A percentile compares a stretch with the other conserved stretches of the same genome.
phyloP scores from a whole-genome alignment of 23 red algal species.

The Gracilariopsis chorda region DNA sequence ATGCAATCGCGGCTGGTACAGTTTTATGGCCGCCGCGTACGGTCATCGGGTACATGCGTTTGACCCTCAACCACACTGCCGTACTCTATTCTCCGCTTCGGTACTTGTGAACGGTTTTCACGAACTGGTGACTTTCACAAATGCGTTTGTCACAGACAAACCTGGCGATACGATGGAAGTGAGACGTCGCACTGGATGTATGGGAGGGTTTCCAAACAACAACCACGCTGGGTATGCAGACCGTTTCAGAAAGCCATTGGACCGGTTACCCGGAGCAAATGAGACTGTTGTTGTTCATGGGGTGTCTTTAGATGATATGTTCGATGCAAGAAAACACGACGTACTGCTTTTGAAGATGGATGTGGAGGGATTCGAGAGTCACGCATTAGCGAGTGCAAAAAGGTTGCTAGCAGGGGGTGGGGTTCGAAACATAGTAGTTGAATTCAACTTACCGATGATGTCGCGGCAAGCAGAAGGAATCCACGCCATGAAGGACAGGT shows the following conservation, averaged over 20 bases:
- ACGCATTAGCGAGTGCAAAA: background rate
- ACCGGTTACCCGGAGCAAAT: background rate
- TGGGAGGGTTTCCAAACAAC: constrained; percentile 15
- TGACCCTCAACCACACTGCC: constrained; percentile 25
- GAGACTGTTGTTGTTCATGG: background rate
- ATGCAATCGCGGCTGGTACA: constrained; percentile 19
- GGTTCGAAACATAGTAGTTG: constrained; percentile 4
- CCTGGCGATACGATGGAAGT: background rate
- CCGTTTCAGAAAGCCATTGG: background rate
- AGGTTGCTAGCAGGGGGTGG: background rate
- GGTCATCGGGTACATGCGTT: constrained; percentile 7
- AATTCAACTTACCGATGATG: constrained; percentile 39
- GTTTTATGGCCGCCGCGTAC: constrained; percentile 14
- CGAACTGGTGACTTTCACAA: background rate
- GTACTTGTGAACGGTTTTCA: constrained; percentile 17
- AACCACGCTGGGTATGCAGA: constrained; percentile 25
- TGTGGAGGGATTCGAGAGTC: constrained; percentile 8
- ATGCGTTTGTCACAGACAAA: constrained; percentile 21
- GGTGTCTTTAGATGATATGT: background rate
- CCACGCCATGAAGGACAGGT: background rate
- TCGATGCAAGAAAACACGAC: background rate
- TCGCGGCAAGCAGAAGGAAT: background rate
- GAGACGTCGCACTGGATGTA: constrained; percentile 21
- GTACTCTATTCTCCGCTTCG: background rate
- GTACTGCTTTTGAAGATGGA: constrained; percentile 20